Evolutionary conservation across 192 early-diverging fungal species (phyloP), one percentile per base, ranked within the genome.

Genomic region (Coemansia sp.): DNA sequence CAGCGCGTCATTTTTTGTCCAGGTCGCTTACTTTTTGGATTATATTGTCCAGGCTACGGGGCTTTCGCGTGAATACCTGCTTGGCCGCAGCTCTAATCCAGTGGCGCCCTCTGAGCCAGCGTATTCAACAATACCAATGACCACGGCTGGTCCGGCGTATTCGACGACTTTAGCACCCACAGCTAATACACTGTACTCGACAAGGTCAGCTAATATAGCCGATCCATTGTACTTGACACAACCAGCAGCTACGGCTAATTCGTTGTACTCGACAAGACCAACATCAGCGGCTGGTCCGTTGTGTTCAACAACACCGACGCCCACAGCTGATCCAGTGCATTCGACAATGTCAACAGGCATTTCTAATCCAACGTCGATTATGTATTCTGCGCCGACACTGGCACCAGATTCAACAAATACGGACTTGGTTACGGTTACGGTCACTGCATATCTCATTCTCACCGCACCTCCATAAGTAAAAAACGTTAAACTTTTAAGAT

Each of bases 1-100:
- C 6, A 50, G 58, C 24, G 53, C 53, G 31, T 47, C 58, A 32
- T 38, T 67, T 19, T 67, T 67, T 55, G 35, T 54, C 10, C 65
- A 61, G 7, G 29, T 55, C 12, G n/a, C 12, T 18, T 44, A 54
- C 2, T 49, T 59, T n/a, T 21, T 67, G 10, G 52, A 60, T 43
- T 67, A 43, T 35, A 67, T 67, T 35, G 25, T 38, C 16, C 19
- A 27, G 5, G 31, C 23, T 24, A 67, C 57, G 23, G 65, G 50
- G 10, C 22, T 62, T 18, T 52, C 60, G 6, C 50, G 45, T 22
- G 60, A 33, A 11, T 52, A 62, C 1, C 48, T 62, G 11, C 18
- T 51, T 0, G 60, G 51, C 10, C 10, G 25, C 7, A 19, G n/a
- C 6, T n/a, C 48, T 16, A 23, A 50, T 3, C 11, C 48, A 0